Evolutionary conservation across 257 asterid genomes (phyloP), one percentile per base, ranked within the genome.

Genomic region (Gentiana macrophylla): DNA sequence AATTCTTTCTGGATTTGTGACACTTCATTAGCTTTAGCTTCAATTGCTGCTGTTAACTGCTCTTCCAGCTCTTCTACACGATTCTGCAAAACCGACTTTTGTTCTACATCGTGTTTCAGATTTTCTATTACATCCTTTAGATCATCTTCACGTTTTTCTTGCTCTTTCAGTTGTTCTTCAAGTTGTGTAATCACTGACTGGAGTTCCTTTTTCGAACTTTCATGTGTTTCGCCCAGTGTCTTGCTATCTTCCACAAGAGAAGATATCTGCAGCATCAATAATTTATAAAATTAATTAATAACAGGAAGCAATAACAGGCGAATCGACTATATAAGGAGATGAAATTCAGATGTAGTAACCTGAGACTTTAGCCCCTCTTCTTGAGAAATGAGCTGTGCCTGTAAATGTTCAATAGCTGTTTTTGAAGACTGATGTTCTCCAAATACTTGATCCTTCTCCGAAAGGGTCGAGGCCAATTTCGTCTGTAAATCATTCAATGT

Each of bases 121-220:
- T 41, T 60, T 65, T 84, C 94, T 60, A 79, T 24, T 65, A 81
- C 78, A 53, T 76, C 72, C 71, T 78, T 84, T 79, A 84, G 65
- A 50, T 76, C 74, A 63, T 70, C 80, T 70, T 75, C 90, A 32
- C 60, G 72, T 3, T 82, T 73, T 60, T 72, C 81, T 15, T 76
- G 84, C 61, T 75, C 88, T 70, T 83, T 81, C 82, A 91, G 52
- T 70, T 84, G 86, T 68, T 78, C 93, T 71, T 91, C 94, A 44
- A 84, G 95, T 43, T 70, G 63, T 37, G 62, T 52, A 55, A 87
- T 80, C 60, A 75, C 78, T 45, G 70, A 64, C 62, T 83, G 82
- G 56, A 87, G 95, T 56, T 91, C 96, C 75, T 74, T 79, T 80
- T 74, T 83, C 38, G 96, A 70, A 66, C 55, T 79, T 61, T 86